Evolutionary conservation across 768 basidiomycete genomes (phyloP).

Genomic region (Strobilomyces echinocephalus): DNA sequence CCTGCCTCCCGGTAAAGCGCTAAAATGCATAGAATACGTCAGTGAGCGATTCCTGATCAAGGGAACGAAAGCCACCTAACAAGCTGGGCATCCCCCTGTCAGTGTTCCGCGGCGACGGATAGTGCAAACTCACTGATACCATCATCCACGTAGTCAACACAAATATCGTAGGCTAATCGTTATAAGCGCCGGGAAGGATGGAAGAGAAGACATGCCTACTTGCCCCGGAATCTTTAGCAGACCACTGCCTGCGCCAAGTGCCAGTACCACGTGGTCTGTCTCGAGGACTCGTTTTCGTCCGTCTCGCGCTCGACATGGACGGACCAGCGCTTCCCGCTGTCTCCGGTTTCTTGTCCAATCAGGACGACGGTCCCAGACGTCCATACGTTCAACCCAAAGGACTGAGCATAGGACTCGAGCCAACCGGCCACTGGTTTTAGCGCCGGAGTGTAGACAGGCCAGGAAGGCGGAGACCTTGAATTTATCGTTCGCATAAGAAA

Average conservation of each 20-base stretch:
- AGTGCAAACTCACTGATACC: conserved; percentile 37
- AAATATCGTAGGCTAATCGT: conserved; percentile 44
- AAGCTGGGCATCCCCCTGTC: too few relatives aligned
- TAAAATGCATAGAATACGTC: conserved; percentile 27
- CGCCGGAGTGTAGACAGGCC: conserved; percentile 50
- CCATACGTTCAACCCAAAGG: conserved; percentile 66
- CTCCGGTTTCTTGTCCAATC: conserved; percentile 25
- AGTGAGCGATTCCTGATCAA: conserved; percentile 14
- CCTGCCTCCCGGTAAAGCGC: too few relatives aligned
- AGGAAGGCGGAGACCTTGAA: too few relatives aligned
- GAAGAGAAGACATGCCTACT: conserved; percentile 48
- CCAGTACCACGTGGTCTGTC: conserved; percentile 48
- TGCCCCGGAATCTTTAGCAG: conserved; percentile 40
- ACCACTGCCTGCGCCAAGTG: conserved; percentile 46
- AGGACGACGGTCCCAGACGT: conserved; percentile 38
- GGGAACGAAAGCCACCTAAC: conserved; percentile 8
- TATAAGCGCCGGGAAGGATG: conserved; percentile 65
- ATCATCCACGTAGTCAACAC: conserved; percentile 40
- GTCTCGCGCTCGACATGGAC: conserved; percentile 37
- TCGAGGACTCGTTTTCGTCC: conserved; percentile 36
- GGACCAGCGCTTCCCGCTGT: conserved; percentile 38
- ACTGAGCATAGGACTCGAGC: conserved; percentile 59
- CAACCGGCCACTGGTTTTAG: conserved; percentile 58
- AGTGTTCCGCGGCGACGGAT: neutral
- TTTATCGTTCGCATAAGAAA: neutral